Conservation (phyloP, 139 green algal genomes). For the Chlorella sp. region DNA sequence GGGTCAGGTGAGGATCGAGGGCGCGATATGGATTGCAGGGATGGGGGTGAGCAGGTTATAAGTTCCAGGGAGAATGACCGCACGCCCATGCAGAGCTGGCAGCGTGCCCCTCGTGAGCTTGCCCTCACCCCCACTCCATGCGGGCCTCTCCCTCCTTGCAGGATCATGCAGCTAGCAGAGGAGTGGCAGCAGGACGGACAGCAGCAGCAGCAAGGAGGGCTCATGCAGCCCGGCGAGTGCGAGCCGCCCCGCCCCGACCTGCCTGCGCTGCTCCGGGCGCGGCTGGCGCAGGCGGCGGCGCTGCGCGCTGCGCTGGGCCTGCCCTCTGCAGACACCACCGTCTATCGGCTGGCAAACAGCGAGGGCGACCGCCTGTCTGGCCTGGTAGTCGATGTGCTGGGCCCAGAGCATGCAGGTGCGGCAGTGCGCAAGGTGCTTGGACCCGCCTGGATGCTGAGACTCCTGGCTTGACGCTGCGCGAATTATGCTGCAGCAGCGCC, state of each 20-base stretch:
- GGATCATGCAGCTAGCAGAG: slow-evolving; percentile 47
- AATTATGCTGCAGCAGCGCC: too few species aligned
- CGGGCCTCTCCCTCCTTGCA: slow-evolving; percentile 15
- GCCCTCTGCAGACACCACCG: slow-evolving; percentile 39
- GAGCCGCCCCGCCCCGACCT: slow-evolving; percentile 60
- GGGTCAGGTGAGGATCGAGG: slow-evolving; percentile 70
- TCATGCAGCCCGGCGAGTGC: too few species aligned
- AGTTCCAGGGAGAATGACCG: neutral
- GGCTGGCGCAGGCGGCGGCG: slow-evolving; percentile 40
- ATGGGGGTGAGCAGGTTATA: too few species aligned
- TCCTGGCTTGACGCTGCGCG: too few species aligned
- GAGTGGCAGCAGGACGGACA: slow-evolving; percentile 34
- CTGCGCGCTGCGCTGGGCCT: slow-evolving; percentile 56
- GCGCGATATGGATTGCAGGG: too few species aligned
- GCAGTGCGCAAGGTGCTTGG: too few species aligned
- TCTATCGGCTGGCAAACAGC: slow-evolving; percentile 78
- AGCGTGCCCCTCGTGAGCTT: neutral
- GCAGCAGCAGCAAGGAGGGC: too few species aligned
- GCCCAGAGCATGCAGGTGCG: too few species aligned
- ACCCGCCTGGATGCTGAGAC: too few species aligned
- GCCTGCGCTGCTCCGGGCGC: slow-evolving; percentile 35
- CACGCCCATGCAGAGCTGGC: neutral
- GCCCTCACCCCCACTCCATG: neutral
- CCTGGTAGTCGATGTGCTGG: slow-evolving; percentile 57
- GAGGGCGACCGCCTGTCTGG: slow-evolving; percentile 86